Evolutionary conservation across 225 moss, liverwort and hornwort species (phyloP).

Genomic region (Bryum argenteum): DNA sequence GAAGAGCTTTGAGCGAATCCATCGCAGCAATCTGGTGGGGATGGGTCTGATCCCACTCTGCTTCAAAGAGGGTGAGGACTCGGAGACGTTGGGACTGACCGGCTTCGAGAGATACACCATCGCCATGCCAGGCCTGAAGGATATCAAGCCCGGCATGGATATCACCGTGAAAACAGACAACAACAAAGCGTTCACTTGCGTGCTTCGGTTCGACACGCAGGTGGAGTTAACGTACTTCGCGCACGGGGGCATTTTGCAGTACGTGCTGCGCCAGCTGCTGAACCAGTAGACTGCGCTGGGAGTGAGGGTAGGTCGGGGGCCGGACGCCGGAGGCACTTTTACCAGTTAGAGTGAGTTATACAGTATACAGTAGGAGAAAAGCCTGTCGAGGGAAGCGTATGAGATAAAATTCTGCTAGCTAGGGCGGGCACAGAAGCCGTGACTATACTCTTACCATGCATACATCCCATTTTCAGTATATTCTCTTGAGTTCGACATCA

Average conservation of each 20-base stretch:
- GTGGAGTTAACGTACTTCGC: constrained; percentile 91
- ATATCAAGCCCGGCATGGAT: constrained; percentile 85
- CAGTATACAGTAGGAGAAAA: constrained; percentile 2
- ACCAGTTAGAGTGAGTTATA: constrained; percentile 1
- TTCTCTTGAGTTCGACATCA: neutral
- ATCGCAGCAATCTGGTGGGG: constrained; percentile 95
- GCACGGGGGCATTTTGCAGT: constrained; percentile 92
- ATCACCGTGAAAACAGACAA: constrained; percentile 73
- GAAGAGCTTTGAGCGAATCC: constrained; percentile 98
- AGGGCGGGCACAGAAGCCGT: neutral
- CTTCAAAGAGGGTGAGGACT: constrained; percentile 86
- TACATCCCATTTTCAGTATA: neutral
- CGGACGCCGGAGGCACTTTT: neutral
- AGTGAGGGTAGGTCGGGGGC: neutral
- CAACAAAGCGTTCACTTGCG: constrained; percentile 75
- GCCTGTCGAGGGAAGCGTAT: neutral
- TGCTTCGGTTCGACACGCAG: constrained; percentile 93
- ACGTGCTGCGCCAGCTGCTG: constrained; percentile 67
- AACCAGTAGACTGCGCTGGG: constrained; percentile 36
- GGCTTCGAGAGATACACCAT: constrained; percentile 85
- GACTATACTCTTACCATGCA: neutral
- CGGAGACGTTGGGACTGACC: constrained; percentile 76
- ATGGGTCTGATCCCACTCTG: constrained; percentile 95
- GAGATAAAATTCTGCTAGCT: neutral
- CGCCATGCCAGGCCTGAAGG: constrained; percentile 57